Evolutionary conservation across 2,329 filamentous ascomycete genomes (phyloP).

Genomic region (Sclerotinia subarctica): DNA sequence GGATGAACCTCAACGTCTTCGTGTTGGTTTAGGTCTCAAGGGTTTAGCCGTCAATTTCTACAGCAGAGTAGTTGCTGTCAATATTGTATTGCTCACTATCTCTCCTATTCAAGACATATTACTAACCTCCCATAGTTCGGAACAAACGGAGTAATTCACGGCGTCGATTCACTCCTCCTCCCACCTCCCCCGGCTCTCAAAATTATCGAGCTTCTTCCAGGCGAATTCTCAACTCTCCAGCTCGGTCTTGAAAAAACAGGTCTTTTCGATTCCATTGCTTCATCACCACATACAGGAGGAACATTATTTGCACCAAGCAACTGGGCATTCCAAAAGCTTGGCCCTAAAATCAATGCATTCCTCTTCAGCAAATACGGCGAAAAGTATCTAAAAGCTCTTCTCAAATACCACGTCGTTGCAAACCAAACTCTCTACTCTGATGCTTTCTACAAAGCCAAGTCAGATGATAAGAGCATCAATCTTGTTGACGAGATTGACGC

Average conservation of each 20-base stretch:
- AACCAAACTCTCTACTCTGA: conserved; percentile 81
- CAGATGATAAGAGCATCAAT: conserved; percentile 25
- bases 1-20: conserved; percentile 67
- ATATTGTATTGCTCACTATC: conserved; percentile 56
- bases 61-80: conserved; percentile 63
- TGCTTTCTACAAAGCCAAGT: conserved; percentile 61
- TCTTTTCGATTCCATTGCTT: conserved; percentile 58
- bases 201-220: conserved; percentile 63
- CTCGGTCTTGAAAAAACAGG: conserved; percentile 73
- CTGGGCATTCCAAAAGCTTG: conserved; percentile 73
- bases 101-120: background rate
- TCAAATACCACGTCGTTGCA: conserved; percentile 75
- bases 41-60: conserved; percentile 76
- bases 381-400: conserved; percentile 72
- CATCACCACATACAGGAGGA: conserved; percentile 55
- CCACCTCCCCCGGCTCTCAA: conserved; percentile 65
- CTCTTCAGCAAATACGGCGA: conserved; percentile 74
- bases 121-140: conserved; percentile 49
- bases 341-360: conserved; percentile 72
- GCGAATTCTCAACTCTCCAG: conserved; percentile 73
- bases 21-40: conserved; percentile 58
- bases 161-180: conserved; percentile 69
- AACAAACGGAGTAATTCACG: conserved; percentile 79
- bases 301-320: conserved; percentile 84
- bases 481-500: conserved; percentile 30